phyloP scores from a whole-genome alignment of 805 yeast species.

The Maudiozyma serrabonitensis region DNA sequence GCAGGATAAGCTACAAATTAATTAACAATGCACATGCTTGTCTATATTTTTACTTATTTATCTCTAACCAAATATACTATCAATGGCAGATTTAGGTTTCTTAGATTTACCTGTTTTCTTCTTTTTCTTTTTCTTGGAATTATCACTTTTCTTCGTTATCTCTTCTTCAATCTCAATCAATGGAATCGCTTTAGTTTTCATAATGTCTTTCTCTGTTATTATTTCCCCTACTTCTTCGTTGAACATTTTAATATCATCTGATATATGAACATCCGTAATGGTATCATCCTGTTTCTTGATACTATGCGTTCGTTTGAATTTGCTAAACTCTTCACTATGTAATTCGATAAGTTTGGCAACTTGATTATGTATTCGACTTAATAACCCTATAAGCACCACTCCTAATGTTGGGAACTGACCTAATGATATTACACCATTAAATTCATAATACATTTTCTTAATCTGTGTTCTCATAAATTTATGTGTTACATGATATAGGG shows the following conservation, averaged over 20 bases:
- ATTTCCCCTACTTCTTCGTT: conserved; percentile 30
- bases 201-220: conserved; percentile 1
- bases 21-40: no score
- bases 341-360: conserved; percentile 12
- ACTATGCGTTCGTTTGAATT: background rate
- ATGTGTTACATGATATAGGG: conserved; percentile 10
- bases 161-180: background rate
- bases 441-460: conserved; percentile 45
- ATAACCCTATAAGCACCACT: conserved; percentile 49
- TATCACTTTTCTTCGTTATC: background rate
- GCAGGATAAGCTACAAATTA: background rate
- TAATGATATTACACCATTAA: conserved; percentile 56
- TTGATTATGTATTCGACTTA: conserved; percentile 36
- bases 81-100: conserved; percentile 50
- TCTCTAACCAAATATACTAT: conserved; percentile 57
- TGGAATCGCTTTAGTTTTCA: background rate
- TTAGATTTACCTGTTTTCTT: conserved; percentile 34
- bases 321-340: conserved; percentile 10
- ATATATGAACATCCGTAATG: background rate
- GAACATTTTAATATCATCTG: background rate
- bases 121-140: conserved; percentile 2
- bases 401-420: conserved; percentile 76
- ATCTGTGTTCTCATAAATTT: conserved; percentile 32
- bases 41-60: background rate
- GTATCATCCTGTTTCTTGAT: background rate